A percentile compares a stretch with the other conserved stretches of the same genome.
Evolutionary conservation across 2,329 filamentous ascomycete species (phyloP).

Genomic region (Microcyclosporella mali): DNA sequence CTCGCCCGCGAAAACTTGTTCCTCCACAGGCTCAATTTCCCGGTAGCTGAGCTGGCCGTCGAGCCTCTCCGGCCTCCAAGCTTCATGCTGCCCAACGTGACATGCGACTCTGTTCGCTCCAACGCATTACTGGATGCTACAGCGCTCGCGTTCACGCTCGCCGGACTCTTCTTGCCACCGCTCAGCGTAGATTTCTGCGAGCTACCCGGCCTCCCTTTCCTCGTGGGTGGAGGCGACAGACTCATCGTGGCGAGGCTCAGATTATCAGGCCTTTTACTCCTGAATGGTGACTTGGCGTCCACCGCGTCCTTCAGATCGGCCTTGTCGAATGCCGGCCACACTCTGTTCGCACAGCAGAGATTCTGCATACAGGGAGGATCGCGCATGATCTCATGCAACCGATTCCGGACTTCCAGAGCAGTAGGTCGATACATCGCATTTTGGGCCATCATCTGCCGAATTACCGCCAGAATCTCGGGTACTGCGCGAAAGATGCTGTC

Average conservation of each 20-base stretch:
- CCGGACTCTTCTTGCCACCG: constrained; percentile 1
- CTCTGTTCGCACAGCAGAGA: constrained; percentile 26
- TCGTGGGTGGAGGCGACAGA: background rate
- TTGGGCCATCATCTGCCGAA: constrained; percentile 38
- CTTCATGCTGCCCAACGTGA: background rate
- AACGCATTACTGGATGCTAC: constrained; percentile 6
- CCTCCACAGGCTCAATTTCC: constrained; percentile 16
- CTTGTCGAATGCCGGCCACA: constrained; percentile 18
- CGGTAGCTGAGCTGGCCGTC: constrained; percentile 13
- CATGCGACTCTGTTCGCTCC: constrained; percentile 6
- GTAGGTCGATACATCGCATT: constrained; percentile 37
- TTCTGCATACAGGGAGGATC: constrained; percentile 25
- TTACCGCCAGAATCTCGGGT: constrained; percentile 36
- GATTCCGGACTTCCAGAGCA: constrained; percentile 38
- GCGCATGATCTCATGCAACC: constrained; percentile 26
- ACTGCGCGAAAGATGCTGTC: constrained; percentile 35
- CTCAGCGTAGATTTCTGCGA: background rate
- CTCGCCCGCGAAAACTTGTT: constrained; percentile 10
- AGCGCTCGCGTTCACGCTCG: constrained; percentile 2
- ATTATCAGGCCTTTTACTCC: constrained; percentile 8
- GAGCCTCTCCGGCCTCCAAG: constrained; percentile 8
- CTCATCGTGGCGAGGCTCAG: constrained; percentile 15
- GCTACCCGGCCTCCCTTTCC: constrained; percentile 10
- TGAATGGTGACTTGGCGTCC: constrained; percentile 5
- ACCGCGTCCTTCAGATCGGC: constrained; percentile 6